Percentiles rank a stretch among this genome's conserved stretches.
These are phyloP conservation scores for Tephrocybe sp. DNA, from an alignment of 768 basidiomycete genomes.

Conservation along the genomic window DNA sequence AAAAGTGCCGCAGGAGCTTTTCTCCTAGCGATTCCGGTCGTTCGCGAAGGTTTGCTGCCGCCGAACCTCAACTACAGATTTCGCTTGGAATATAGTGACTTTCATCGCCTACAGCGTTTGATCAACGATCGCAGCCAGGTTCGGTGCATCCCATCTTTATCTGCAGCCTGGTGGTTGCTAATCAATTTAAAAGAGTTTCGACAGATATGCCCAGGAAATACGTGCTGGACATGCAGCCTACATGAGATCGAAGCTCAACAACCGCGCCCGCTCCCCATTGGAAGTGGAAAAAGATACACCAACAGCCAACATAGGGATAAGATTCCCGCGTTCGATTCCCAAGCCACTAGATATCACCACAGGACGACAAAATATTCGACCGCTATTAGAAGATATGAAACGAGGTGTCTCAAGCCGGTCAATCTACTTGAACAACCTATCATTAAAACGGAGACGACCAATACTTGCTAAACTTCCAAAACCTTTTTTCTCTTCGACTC, in stretches of 20 bases:
- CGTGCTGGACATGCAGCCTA: slow-evolving; percentile 3
- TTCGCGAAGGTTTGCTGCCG: slow-evolving; percentile 14
- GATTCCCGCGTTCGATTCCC: not conserved
- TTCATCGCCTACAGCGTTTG: slow-evolving; percentile 24
- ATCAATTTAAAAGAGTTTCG: slow-evolving; percentile 3
- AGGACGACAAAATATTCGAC: slow-evolving; percentile 12
- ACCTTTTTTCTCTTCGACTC: slow-evolving; percentile 18
- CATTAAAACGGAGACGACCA: slow-evolving; percentile 2
- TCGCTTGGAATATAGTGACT: slow-evolving; percentile 14
- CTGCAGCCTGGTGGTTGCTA: not conserved
- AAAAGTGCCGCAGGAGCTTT: slow-evolving; percentile 21
- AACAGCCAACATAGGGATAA: not conserved
- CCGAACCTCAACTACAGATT: slow-evolving; percentile 9
- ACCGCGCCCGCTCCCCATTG: not conserved
- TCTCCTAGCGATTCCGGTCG: slow-evolving; percentile 30
- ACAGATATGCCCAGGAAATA: slow-evolving; percentile 6
- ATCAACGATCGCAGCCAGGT: slow-evolving; percentile 14
- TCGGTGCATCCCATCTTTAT: not conserved
- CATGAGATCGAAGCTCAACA: not conserved
- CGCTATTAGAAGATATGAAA: slow-evolving; percentile 12
- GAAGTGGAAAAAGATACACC: not conserved
- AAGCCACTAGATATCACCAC: not conserved
- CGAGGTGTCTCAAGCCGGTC: slow-evolving; percentile 10
- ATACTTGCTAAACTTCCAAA: slow-evolving; percentile 12
- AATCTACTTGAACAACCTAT: slow-evolving; percentile 13